phyloP scores from a whole-genome alignment of 2,329 filamentous ascomycete genomes.

The Trichophyton verrucosum region DNA sequence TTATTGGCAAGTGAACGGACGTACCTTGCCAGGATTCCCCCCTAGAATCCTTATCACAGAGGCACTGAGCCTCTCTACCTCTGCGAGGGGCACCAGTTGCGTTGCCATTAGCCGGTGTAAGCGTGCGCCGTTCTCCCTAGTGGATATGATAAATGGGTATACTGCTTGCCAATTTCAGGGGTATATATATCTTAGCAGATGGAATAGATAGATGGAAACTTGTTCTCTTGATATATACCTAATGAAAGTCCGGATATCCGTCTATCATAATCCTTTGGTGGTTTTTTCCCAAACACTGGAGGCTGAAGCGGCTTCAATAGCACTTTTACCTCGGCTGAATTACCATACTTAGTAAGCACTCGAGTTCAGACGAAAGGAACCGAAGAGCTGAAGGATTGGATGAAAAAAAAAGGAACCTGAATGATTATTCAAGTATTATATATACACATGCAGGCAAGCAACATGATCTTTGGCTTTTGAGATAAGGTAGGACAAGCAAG shows the following conservation, averaged over 20 bases:
- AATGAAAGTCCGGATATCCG: too few relatives aligned
- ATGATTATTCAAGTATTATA: background rate
- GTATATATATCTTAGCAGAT: too few relatives aligned
- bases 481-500: background rate
- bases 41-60: constrained; percentile 73
- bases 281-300: too few relatives aligned
- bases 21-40: constrained; percentile 76
- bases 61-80: constrained; percentile 65
- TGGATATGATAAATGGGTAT: too few relatives aligned
- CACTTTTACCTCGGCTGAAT: background rate
- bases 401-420: background rate
- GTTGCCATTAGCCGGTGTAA: constrained; percentile 40
- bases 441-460: background rate
- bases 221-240: too few relatives aligned
- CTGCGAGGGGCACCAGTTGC: constrained; percentile 52
- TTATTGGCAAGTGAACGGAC: constrained; percentile 7
- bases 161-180: too few relatives aligned
- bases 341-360: background rate
- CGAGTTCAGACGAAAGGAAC: background rate
- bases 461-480: constrained; percentile 1
- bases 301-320: too few relatives aligned
- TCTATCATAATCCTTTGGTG: too few relatives aligned
- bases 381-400: background rate
- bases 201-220: too few relatives aligned
- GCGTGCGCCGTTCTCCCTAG: too few relatives aligned